phyloP scores from a whole-genome alignment of 2,329 filamentous ascomycete genomes.

The Fusarium illudens region DNA sequence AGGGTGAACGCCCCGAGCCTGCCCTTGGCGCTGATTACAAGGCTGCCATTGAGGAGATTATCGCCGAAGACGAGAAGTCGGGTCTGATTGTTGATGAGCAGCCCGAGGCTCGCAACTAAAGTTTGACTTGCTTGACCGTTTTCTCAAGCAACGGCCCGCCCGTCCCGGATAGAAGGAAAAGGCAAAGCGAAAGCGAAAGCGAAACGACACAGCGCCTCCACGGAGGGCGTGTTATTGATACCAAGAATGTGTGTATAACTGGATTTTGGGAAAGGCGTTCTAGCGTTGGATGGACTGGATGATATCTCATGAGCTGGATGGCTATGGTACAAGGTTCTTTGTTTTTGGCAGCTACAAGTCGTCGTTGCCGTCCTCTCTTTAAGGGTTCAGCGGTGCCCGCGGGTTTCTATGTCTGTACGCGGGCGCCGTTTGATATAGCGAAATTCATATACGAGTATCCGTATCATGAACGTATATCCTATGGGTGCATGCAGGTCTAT shows the following conservation, averaged over 20 bases:
- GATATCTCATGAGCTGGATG: slow-evolving; percentile 26
- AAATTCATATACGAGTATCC: neutral
- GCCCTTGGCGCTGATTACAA: slow-evolving; percentile 40
- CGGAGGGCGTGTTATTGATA: slow-evolving; percentile 22
- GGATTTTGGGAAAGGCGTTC: slow-evolving; percentile 23
- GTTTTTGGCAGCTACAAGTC: slow-evolving; percentile 6
- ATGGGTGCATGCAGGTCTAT: neutral
- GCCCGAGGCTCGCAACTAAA: slow-evolving; percentile 37
- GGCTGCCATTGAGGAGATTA: slow-evolving; percentile 48
- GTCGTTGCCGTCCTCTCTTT: slow-evolving; percentile 32
- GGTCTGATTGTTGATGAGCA: slow-evolving; percentile 55
- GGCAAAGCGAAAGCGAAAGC: slow-evolving; percentile 1
- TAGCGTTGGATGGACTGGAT: slow-evolving; percentile 17
- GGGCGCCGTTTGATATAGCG: slow-evolving; percentile 9
- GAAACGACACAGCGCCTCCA: slow-evolving; percentile 6
- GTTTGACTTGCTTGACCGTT: neutral
- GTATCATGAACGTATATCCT: neutral
- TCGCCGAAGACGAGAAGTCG: slow-evolving; percentile 58
- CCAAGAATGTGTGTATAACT: slow-evolving; percentile 31
- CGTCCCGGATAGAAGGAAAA: neutral
- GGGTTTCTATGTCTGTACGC: slow-evolving; percentile 4
- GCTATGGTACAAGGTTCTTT: neutral
- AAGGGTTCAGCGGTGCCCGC: neutral
- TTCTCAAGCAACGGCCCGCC: neutral
- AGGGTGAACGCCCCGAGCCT: slow-evolving; percentile 23